These are phyloP conservation scores for Tolypocladium paradoxum DNA, from an alignment of 2,329 filamentous ascomycete species.

Conservation along the genomic window DNA sequence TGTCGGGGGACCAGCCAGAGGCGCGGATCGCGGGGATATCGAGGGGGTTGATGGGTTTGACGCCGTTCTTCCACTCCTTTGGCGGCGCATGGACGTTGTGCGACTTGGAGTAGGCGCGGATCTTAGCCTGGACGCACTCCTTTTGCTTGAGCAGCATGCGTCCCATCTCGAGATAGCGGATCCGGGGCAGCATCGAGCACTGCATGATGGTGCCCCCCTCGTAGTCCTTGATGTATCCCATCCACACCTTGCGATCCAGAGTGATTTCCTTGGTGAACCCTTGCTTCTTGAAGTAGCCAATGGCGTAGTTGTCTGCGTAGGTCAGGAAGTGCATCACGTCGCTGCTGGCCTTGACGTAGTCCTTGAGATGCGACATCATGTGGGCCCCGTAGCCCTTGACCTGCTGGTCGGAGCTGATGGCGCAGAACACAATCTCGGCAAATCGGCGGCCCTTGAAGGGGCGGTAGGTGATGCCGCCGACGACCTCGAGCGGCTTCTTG, in stretches of 20 bases:
- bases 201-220: conserved; percentile 99
- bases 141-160: conserved; percentile 97
- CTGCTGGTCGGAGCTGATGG: conserved; percentile 94
- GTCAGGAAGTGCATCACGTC: conserved; percentile 98
- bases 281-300: conserved; percentile 98
- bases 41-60: conserved; percentile 70
- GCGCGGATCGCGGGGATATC: conserved; percentile 79
- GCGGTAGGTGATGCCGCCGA: conserved; percentile 92
- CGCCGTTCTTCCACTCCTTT: conserved; percentile 70
- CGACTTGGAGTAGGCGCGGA: conserved; percentile 78
- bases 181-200: conserved; percentile 90
- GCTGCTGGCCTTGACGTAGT: conserved; percentile 95
- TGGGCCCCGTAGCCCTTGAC: conserved; percentile 98
- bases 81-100: conserved; percentile 82
- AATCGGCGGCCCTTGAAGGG: conserved; percentile 88
- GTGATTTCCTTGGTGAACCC: conserved; percentile 99
- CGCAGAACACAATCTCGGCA: conserved; percentile 97
- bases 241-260: conserved; percentile 81
- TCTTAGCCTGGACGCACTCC: conserved; percentile 89
- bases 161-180: conserved; percentile 85
- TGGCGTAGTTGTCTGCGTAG: conserved; percentile 97
- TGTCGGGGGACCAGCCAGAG: conserved; percentile 91
- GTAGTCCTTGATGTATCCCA: conserved; percentile 99
- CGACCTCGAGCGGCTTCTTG: conserved; percentile 91
- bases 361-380: conserved; percentile 94